Base-by-base conservation (phyloP, 2,329 filamentous ascomycete genomes). In the Microsporum audouinii region DNA sequence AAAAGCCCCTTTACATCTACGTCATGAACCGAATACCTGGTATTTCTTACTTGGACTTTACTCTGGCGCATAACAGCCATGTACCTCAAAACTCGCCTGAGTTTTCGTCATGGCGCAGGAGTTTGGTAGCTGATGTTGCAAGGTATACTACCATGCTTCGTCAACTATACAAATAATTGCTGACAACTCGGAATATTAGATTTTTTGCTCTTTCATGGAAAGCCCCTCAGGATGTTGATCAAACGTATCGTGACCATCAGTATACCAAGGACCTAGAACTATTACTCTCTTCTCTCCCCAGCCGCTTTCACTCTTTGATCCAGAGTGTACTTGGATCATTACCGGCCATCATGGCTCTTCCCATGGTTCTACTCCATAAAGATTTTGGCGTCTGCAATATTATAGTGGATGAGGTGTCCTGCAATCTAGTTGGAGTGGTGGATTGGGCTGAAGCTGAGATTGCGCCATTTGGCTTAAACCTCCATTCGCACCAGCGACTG, bases 391-490 rank as follows among this genome's bases (percentile, higher is more conserved):
- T 59, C 33, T 72, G 66, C 67, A 78, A 78, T 61, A 72, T 77
- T 45, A 69, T 77, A 7, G 75, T 78, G 3, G 68, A 77, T 45
- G 66, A 73, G 49, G 10, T 1, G 17, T 66, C 72, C 36, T 76
- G 69, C 65, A 70, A 73, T 65, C 62, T 78, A 2, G 66, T 67
- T 36, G 75, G 75, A 1, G 73, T 78, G 5, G 68, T 78, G 60
- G 74, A 77, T 67, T 79, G 72, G 75, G 71, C 75, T 0, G 73
- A 78, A 65, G 71, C 75, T 2, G 68, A 71, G 56, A 69, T 77
- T 31, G 59, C 68, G n/a, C 73, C 75, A 5, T 78, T 78, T 63
- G 75, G 75, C 2, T 36, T 71, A 0, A 76, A 77, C 57, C 66
- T 78, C 1, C 65, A 75, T 60, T 72, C 70, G 10, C 61, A 75